Base-by-base conservation (phyloP, 148 eudicot genomes). In the Rhododendron molle region DNA sequence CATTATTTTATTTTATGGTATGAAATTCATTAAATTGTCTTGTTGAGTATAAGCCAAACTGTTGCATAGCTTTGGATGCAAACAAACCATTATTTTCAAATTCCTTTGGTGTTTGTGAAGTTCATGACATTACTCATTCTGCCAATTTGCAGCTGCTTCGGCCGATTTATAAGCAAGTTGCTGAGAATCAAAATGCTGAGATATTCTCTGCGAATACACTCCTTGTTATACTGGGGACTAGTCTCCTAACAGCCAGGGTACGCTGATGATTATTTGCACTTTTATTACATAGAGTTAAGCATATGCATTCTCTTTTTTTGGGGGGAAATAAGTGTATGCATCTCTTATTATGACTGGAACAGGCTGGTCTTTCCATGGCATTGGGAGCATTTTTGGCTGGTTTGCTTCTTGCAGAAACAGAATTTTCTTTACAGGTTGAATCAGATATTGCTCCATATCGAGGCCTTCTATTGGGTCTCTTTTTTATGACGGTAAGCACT, bases 351-450 rank as follows among this genome's bases (percentile, higher is more conserved):
- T 46, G n/a, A 80, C 0, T 76, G 54, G 81, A 87, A 88, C 92
- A 97, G 99, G 99, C 99, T 94, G 99, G 99, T 80, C 96, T 97
- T 85, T 97, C 99, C 83, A 97, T 97, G 99, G 98, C 99, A 78
- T 78, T 97, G 80, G 99, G 99, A 82, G 99, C 99, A 78, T 97
- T 97, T 91, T 91, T 97, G 89, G 99, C 99, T 87, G 99, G 99
- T 91, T 90, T 95, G 91, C 98, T 97, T 87, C 96, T 97, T 83
- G 99, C 99, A 65, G 99, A 97, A 92, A 97, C 96, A 30, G 98
- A 97, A 88, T 97, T 97, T 87, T 95, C 99, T 40, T 89, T 97
- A 88, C 99, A 97, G 88, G 99, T 97, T 82, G 99, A 97, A 84
- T 97, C 99, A 85, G 99, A 97, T 92, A 97, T 97, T 88, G 99